phyloP scores from a whole-genome alignment of 208 protist species.

The Herpetomonas tarakana region DNA sequence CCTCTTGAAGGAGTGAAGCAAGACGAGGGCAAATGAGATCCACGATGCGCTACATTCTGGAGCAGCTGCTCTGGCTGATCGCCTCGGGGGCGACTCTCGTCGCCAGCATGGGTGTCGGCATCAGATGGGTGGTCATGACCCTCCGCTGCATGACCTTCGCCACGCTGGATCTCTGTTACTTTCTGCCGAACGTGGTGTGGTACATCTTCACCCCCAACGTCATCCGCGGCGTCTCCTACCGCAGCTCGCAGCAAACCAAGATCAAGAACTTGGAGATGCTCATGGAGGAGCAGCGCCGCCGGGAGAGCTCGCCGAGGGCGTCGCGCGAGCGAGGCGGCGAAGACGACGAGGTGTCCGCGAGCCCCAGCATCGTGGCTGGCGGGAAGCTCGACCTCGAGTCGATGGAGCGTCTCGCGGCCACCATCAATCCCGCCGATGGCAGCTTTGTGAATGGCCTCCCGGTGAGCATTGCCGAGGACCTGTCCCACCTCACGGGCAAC shows the following conservation, averaged over 20 bases:
- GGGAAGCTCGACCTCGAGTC: slow-evolving; percentile 4
- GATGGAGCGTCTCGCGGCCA: slow-evolving; percentile 29
- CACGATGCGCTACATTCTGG: slow-evolving; percentile 43
- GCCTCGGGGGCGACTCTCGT: slow-evolving; percentile 45
- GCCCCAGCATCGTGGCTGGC: slow-evolving; percentile 8
- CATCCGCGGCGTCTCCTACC: slow-evolving; percentile 79
- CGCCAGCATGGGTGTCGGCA: slow-evolving; percentile 69
- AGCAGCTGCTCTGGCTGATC: slow-evolving; percentile 69
- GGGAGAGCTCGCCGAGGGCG: not conserved
- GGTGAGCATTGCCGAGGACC: slow-evolving; percentile 11
- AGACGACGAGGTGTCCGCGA: not conserved
- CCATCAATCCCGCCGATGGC: slow-evolving; percentile 63
- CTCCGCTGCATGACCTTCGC: slow-evolving; percentile 57
- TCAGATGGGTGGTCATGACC: slow-evolving; percentile 77
- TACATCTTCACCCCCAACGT: slow-evolving; percentile 71
- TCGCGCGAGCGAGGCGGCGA: not conserved
- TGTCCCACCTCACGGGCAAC: slow-evolving; percentile 10
- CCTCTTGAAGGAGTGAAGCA: no score
- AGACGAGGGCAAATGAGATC: no score
- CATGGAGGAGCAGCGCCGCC: slow-evolving; percentile 13
- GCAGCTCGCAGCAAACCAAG: slow-evolving; percentile 54
- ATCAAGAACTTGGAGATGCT: slow-evolving; percentile 47
- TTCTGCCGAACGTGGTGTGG: slow-evolving; percentile 63
- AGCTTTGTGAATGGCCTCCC: slow-evolving; percentile 49
- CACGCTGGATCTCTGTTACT: slow-evolving; percentile 48